These are phyloP conservation scores for Russula sp. DNA, from an alignment of 768 basidiomycete genomes.

Conservation along the genomic window DNA sequence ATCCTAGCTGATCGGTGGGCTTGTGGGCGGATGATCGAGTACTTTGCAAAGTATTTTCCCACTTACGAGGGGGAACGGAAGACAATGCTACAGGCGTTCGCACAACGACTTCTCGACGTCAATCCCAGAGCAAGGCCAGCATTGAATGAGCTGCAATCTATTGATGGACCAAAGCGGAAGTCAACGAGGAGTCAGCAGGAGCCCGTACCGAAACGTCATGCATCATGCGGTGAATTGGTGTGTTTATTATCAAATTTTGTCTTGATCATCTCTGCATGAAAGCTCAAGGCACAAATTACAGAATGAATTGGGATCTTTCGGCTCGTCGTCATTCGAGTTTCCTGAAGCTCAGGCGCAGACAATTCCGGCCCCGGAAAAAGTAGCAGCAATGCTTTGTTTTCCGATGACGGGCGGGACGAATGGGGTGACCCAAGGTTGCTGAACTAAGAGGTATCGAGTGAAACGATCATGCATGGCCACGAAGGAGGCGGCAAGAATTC, in stretches of 20 bases:
- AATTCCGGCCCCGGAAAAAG: not conserved
- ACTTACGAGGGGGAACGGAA: not conserved
- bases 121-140: not conserved
- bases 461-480: too few species aligned
- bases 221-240: not conserved
- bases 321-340: not conserved
- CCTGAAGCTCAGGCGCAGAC: not conserved
- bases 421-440: too few species aligned
- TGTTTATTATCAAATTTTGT: too few species aligned
- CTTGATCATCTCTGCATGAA: not conserved
- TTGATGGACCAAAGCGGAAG: not conserved
- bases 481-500: too few species aligned
- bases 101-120: not conserved
- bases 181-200: not conserved
- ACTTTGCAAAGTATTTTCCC: not conserved
- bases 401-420: too few species aligned
- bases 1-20: constrained; percentile 4
- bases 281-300: not conserved
- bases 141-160: not conserved
- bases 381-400: too few species aligned
- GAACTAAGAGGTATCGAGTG: too few species aligned
- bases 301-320: not conserved
- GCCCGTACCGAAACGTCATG: not conserved
- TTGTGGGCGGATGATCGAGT: not conserved
- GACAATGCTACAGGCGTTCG: not conserved